phyloP scores from a whole-genome alignment of 2,329 filamentous ascomycete species.

The Aspergillus flavus region DNA sequence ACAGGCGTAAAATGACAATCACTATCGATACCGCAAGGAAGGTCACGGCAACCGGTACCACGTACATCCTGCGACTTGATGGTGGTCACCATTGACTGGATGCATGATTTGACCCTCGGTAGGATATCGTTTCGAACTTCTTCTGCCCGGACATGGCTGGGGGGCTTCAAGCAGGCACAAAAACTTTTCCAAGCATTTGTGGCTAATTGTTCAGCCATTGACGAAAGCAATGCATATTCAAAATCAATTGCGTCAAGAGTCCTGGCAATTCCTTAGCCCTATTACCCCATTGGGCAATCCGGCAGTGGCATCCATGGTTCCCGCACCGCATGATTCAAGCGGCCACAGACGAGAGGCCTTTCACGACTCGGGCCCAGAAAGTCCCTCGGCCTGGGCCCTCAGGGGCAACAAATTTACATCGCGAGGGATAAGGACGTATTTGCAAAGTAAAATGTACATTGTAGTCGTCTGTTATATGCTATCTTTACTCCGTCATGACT shows the following conservation, averaged over 20 bases:
- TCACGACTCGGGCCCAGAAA: neutral
- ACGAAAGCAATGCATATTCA: neutral
- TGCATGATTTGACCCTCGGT: neutral
- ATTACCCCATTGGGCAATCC: neutral
- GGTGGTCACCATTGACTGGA: neutral
- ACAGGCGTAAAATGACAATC: slow-evolving; percentile 27
- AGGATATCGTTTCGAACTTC: neutral
- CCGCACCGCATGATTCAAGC: neutral
- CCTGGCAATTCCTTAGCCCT: neutral
- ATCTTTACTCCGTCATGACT: slow-evolving; percentile 12
- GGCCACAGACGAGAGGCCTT: neutral
- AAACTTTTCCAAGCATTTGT: neutral
- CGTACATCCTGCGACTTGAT: slow-evolving; percentile 24
- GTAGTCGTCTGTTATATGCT: slow-evolving; percentile 10
- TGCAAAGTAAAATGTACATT: slow-evolving; percentile 17
- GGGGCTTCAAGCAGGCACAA: neutral
- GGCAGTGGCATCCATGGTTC: neutral
- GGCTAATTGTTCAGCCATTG: neutral
- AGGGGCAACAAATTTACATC: neutral
- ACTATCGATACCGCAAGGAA: slow-evolving; percentile 25
- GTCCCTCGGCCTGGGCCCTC: neutral
- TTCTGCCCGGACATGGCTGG: neutral
- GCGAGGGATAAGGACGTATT: no score
- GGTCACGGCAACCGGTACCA: slow-evolving; percentile 21
- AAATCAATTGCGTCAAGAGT: slow-evolving; percentile 23